Conservation (phyloP, 73 alveolate genomes). For the Tetrahymena thermophila region DNA sequence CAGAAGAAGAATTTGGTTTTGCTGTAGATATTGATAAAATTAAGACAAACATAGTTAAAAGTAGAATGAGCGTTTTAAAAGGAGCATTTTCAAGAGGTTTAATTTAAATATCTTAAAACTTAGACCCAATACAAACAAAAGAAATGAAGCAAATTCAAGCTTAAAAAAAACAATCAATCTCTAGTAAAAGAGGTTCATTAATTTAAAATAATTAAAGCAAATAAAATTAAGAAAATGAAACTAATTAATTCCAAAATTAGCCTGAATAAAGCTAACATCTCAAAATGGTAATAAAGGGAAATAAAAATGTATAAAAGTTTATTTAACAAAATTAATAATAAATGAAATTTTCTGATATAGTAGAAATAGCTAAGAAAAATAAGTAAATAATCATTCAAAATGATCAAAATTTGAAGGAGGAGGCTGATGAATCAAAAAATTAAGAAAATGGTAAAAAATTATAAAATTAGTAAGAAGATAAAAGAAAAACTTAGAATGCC, state of each 20-base stretch:
- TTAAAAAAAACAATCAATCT: not conserved
- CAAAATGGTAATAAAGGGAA: not conserved
- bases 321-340: not conserved
- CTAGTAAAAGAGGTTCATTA: not conserved
- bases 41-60: not conserved
- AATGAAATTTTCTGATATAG: not conserved
- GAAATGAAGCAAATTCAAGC: not conserved
- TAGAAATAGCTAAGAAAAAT: not conserved
- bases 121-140: not conserved
- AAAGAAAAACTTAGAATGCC: not conserved
- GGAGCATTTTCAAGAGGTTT: not conserved
- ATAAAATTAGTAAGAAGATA: not conserved
- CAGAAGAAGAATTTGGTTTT: not conserved
- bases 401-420: not conserved
- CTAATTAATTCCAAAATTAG: too few relatives aligned
- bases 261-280: not conserved
- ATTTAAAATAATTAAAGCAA: too few relatives aligned
- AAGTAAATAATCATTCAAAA: not conserved
- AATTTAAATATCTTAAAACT: not conserved
- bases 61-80: not conserved
- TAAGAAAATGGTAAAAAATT: not conserved
- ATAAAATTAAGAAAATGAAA: not conserved
- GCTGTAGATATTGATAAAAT: not conserved
- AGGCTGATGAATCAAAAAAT: not conserved
- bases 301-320: not conserved